A percentile compares a stretch with the other conserved stretches of the same genome.
These are phyloP conservation scores for Ascochyta pisi DNA, from an alignment of 2,329 filamentous ascomycete genomes.

Conservation along the genomic window DNA sequence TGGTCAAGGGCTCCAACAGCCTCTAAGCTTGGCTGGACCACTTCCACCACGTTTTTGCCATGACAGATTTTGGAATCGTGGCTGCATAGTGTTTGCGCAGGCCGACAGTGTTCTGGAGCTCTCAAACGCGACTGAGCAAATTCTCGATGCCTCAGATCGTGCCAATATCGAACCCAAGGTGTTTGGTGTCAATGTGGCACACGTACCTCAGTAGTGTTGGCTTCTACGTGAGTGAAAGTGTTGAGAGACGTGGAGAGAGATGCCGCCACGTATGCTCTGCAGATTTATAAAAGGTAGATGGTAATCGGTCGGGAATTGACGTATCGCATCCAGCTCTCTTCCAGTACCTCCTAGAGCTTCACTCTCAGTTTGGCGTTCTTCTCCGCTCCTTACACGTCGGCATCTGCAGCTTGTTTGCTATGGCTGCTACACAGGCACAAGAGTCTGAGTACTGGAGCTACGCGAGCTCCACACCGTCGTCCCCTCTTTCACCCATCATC, in stretches of 20 bases:
- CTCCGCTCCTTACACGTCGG: neutral
- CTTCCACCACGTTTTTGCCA: neutral
- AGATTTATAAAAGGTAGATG: neutral
- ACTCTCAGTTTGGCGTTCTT: neutral
- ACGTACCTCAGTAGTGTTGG: neutral
- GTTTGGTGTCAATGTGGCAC: slow-evolving; percentile 4
- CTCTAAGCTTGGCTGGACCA: neutral
- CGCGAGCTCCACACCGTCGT: neutral
- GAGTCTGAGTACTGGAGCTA: slow-evolving; percentile 1
- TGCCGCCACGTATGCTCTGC: neutral
- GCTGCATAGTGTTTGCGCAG: neutral
- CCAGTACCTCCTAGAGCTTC: neutral
- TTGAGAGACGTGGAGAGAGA: neutral
- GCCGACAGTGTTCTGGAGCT: neutral
- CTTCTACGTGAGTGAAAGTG: neutral
- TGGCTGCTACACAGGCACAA: neutral
- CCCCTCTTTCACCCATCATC: neutral
- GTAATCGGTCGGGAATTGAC: neutral
- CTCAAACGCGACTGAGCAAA: neutral
- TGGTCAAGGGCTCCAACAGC: neutral
- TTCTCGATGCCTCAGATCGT: neutral
- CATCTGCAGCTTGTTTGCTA: neutral
- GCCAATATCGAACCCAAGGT: neutral
- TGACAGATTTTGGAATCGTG: neutral
- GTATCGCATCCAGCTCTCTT: neutral